Evolutionary conservation across 768 basidiomycete genomes (phyloP).

Genomic region (Russula abietina): DNA sequence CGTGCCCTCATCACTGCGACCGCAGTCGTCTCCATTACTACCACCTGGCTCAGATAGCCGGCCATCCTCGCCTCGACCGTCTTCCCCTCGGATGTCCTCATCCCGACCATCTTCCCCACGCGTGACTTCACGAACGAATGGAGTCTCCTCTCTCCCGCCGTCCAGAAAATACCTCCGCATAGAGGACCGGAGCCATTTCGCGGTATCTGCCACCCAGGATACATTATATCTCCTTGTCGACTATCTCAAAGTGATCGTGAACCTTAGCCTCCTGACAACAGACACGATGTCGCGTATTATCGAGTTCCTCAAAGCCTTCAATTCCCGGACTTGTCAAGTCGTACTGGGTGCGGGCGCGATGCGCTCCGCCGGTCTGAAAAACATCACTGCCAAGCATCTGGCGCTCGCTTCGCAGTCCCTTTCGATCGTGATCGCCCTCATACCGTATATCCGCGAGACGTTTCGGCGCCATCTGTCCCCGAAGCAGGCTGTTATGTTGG

Average conservation of each 20-base stretch:
- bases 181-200: constrained; percentile 80
- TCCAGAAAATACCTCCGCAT: constrained; percentile 59
- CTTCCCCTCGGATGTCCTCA: constrained; percentile 16
- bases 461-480: constrained; percentile 89
- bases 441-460: constrained; percentile 93
- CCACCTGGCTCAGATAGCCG: constrained; percentile 23
- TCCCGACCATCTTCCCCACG: constrained; percentile 22
- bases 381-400: constrained; percentile 97
- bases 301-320: constrained; percentile 96
- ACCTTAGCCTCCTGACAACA: constrained; percentile 81
- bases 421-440: constrained; percentile 88
- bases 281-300: constrained; percentile 93
- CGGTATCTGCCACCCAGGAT: constrained; percentile 79
- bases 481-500: constrained; percentile 93
- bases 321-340: constrained; percentile 96
- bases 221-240: constrained; percentile 69
- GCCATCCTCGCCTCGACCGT: constrained; percentile 17
- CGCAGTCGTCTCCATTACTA: constrained; percentile 30
- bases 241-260: constrained; percentile 84
- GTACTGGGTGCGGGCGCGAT: constrained; percentile 99
- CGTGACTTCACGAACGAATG: constrained; percentile 21
- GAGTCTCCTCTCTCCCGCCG: constrained; percentile 18
- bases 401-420: constrained; percentile 95
- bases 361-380: constrained; percentile 94
- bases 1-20: constrained; percentile 23